Evolutionary conservation across 164 flowering plant species (phyloP).

Genomic region (Stephania yunnanensis): DNA sequence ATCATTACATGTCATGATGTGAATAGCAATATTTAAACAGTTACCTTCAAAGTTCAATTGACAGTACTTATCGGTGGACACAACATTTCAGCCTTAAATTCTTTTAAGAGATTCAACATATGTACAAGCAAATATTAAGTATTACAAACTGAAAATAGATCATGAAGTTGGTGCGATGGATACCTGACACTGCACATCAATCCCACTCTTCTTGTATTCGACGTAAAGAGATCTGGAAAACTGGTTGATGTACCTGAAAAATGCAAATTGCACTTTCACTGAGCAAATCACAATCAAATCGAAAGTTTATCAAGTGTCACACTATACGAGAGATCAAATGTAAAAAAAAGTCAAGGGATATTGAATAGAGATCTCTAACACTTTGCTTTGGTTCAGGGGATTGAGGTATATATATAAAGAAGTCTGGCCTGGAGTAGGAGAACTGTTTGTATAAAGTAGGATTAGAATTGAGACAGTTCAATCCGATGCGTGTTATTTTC

Average conservation of each 20-base stretch:
- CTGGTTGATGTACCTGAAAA: conserved; percentile 49
- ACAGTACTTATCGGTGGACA: not conserved
- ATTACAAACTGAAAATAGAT: not conserved
- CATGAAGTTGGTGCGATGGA: not conserved
- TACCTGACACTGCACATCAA: conserved; percentile 83
- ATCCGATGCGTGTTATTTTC: not conserved
- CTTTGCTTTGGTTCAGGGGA: not conserved
- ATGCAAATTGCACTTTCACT: not conserved
- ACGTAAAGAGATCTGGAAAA: conserved; percentile 51
- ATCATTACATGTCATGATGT: not conserved
- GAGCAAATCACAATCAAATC: not conserved
- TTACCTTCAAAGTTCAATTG: not conserved
- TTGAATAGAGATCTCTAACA: not conserved
- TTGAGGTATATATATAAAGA: not conserved
- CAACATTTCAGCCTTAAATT: not conserved
- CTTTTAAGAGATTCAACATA: not conserved
- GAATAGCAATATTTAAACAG: not conserved
- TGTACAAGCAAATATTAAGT: not conserved
- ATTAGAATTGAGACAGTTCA: not conserved
- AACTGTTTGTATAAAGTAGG: not conserved
- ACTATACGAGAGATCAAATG: not conserved
- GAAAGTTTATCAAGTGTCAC: not conserved
- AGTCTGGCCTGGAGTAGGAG: not conserved
- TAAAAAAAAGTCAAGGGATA: not conserved
- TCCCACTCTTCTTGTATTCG: conserved; percentile 56